phyloP scores from a whole-genome alignment of 2,329 filamentous ascomycete species.

The Diplodia intermedia region DNA sequence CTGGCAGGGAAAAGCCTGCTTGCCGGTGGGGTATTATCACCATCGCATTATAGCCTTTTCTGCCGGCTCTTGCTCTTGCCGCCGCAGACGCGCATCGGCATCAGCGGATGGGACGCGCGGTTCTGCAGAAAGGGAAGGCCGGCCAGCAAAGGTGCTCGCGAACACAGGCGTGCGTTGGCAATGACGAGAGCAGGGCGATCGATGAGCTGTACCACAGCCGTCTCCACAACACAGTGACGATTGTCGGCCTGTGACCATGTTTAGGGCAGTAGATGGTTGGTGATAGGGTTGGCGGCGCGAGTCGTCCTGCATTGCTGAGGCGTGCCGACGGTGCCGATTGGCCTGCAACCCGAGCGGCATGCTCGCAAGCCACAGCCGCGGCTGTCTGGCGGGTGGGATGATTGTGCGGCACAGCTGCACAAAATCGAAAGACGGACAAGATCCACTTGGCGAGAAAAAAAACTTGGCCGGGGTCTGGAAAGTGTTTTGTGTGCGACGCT shows the following conservation, averaged over 20 bases:
- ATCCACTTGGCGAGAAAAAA: conserved; percentile 22
- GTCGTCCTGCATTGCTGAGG: conserved; percentile 1
- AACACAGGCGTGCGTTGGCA: conserved; percentile 6
- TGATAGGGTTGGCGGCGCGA: conserved; percentile 12
- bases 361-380: no score
- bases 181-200: background rate
- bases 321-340: conserved; percentile 15
- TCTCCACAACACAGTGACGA: conserved; percentile 4
- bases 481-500: conserved; percentile 4
- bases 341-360: background rate
- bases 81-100: conserved; percentile 13
- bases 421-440: background rate
- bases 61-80: background rate
- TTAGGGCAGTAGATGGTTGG: background rate
- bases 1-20: conserved; percentile 26
- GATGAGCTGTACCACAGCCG: conserved; percentile 12
- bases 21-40: conserved; percentile 18
- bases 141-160: background rate
- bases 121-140: conserved; percentile 1
- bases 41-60: conserved; percentile 11
- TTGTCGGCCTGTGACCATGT: conserved; percentile 9
- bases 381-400: conserved; percentile 2
- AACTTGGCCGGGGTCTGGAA: conserved; percentile 6
- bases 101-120: conserved; percentile 4
- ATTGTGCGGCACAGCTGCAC: conserved; percentile 2